phyloP scores from a whole-genome alignment of 2,329 filamentous ascomycete species.

The Xylariaceae sp. region DNA sequence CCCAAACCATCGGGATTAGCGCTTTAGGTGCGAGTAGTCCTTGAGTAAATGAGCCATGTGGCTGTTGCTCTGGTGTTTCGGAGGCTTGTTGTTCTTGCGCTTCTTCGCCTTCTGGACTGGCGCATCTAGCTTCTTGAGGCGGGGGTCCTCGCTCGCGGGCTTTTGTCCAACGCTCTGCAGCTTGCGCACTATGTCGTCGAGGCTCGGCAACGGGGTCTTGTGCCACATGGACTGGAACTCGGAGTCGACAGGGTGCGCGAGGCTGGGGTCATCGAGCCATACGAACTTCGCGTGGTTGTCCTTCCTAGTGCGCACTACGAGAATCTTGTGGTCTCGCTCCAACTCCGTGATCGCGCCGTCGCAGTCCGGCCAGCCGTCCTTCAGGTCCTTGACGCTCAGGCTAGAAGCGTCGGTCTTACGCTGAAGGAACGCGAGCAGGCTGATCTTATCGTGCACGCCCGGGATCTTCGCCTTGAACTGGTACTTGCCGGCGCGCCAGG shows the following conservation, averaged over 20 bases:
- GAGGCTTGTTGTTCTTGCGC: constrained; percentile 70
- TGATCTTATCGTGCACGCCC: constrained; percentile 71
- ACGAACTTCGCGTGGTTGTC: constrained; percentile 82
- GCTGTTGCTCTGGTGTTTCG: constrained; percentile 78
- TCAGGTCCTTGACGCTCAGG: constrained; percentile 81
- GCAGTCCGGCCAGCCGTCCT: constrained; percentile 91
- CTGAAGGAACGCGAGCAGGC: constrained; percentile 78
- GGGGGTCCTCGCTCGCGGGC: constrained; percentile 76
- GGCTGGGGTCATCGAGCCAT: constrained; percentile 80
- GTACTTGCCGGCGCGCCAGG: constrained; percentile 69
- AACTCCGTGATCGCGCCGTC: constrained; percentile 73
- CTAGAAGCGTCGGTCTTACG: constrained; percentile 75
- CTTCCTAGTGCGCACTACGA: constrained; percentile 89
- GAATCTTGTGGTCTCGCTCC: constrained; percentile 71
- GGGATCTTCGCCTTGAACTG: constrained; percentile 76
- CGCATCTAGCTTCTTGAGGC: constrained; percentile 51
- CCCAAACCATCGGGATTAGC: constrained; percentile 1
- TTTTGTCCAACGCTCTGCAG: constrained; percentile 75
- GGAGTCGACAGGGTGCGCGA: constrained; percentile 70
- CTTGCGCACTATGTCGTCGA: constrained; percentile 69
- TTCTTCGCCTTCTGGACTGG: constrained; percentile 54
- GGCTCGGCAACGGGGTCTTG: constrained; percentile 69
- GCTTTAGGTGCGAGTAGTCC: constrained; percentile 31
- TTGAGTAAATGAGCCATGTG: constrained; percentile 82
- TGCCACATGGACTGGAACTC: constrained; percentile 85